Evolutionary conservation across 1,284 basidiomycete genomes (phyloP).

Genomic region (Jaminaea rosea): DNA sequence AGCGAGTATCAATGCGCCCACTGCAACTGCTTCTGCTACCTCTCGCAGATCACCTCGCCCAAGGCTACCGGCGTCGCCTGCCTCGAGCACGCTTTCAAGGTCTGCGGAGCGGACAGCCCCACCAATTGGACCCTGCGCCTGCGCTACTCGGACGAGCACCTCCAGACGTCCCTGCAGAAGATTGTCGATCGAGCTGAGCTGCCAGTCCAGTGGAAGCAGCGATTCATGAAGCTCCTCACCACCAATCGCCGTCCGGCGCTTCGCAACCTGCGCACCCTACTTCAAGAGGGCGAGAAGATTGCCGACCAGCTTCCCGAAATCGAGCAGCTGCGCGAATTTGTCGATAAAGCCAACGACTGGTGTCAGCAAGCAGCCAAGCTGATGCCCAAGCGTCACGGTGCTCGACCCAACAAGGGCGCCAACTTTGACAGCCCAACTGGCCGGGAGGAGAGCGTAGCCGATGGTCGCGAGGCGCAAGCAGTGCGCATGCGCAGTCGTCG

Average conservation of each 20-base stretch:
- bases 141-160: slow-evolving; percentile 71
- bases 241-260: slow-evolving; percentile 59
- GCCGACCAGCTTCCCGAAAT: slow-evolving; percentile 66
- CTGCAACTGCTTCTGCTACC: slow-evolving; percentile 92
- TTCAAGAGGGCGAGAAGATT: slow-evolving; percentile 79
- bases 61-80: slow-evolving; percentile 66
- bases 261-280: slow-evolving; percentile 64
- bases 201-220: slow-evolving; percentile 66
- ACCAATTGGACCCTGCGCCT: slow-evolving; percentile 61
- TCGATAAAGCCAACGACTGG: slow-evolving; percentile 73
- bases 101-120: slow-evolving; percentile 62
- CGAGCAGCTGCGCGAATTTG: slow-evolving; percentile 64
- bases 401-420: neutral
- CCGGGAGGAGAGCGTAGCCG: neutral
- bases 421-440: neutral
- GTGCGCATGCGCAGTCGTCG: slow-evolving; percentile 48
- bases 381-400: neutral
- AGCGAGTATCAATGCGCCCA: slow-evolving; percentile 88
- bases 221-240: slow-evolving; percentile 60
- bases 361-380: slow-evolving; percentile 55
- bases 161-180: slow-evolving; percentile 47
- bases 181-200: slow-evolving; percentile 60
- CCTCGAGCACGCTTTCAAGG: slow-evolving; percentile 68
- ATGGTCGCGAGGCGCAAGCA: neutral
- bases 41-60: slow-evolving; percentile 65